Conservation (phyloP, 192 early-diverging fungal species). For the Coemansia sp. region DNA sequence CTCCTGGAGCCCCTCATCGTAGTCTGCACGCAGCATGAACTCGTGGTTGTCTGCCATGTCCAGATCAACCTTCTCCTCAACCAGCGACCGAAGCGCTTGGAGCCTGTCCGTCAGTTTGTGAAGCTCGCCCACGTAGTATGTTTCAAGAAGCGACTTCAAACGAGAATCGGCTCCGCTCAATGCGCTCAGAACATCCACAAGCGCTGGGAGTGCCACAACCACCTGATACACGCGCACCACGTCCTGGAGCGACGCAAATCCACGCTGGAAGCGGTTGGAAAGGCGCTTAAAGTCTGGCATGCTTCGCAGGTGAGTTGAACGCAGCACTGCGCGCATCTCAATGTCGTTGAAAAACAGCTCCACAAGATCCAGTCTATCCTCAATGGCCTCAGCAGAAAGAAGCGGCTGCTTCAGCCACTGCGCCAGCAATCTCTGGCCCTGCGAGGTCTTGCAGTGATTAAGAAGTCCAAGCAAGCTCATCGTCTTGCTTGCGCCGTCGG, state of each 20-base stretch:
- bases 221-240: constrained; percentile 90
- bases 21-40: constrained; percentile 83
- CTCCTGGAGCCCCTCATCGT: constrained; percentile 63
- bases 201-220: constrained; percentile 64
- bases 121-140: constrained; percentile 51
- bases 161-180: constrained; percentile 8
- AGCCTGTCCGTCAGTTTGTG: constrained; percentile 61
- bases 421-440: constrained; percentile 79
- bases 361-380: constrained; percentile 72
- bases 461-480: constrained; percentile 82
- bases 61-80: constrained; percentile 90
- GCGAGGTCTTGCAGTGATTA: constrained; percentile 86
- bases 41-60: constrained; percentile 82
- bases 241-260: constrained; percentile 79
- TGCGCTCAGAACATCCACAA: constrained; percentile 61
- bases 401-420: constrained; percentile 95
- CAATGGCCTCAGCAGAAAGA: constrained; percentile 71
- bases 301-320: constrained; percentile 73
- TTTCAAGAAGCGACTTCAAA: constrained; percentile 56
- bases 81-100: constrained; percentile 71
- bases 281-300: constrained; percentile 91
- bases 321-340: constrained; percentile 62
- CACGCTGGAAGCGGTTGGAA: constrained; percentile 79
- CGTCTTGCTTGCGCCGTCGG: constrained; percentile 62
- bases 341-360: constrained; percentile 66